Base-by-base conservation (phyloP, 1,284 basidiomycete genomes). In the Sporisorium scitamineum region DNA sequence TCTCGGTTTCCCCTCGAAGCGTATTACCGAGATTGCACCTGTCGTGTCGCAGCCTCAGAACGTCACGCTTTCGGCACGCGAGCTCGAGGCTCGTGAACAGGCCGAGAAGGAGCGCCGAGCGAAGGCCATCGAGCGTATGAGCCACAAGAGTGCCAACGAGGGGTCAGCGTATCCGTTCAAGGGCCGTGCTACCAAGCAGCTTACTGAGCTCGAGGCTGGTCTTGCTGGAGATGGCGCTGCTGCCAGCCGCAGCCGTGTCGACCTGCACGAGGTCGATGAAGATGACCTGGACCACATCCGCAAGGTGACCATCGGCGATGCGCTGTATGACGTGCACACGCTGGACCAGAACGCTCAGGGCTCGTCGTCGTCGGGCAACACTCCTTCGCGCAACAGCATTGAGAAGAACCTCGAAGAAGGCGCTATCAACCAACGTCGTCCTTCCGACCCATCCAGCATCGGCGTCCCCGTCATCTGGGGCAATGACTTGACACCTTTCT, bases 401-500 rank as follows among this genome's bases (percentile, higher is more conserved):
- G 71, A 78, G 41, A 68, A 70, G 58, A 41, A 58, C 48, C 44
- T 73, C 24, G 67, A 77, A 16, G 54, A 65, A 3, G 70, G 63
- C 14, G 6, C 27, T 26, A 14, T 27, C 58, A 54, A 9, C n/a
- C 56, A 57, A 0, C 60, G 65, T 10, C 44, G 58, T 3, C 34
- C 50, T 2, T 54, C 56, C 0, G 48, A 70, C 3, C 53, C 54
- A 0, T 31, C 29, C 1, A 68, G 67, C 31, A 73, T 80, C 52
- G 79, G 77, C 11, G 83, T 85, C 16, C 80, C 80, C 10, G 68
- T 82, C 52, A 76, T 52, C 88, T 90, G 63, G 82, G 80, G 78
- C 51, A 81, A 81, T 39, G 80, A 84, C 50, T 66, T 83, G 16
- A 94, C 92, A 6, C 93, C 93, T 2, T 93, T 91, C 87, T 94